Evolutionary conservation across 495 filamentous ascomycete species (phyloP).

Genomic region (Rhypophila decipiens): DNA sequence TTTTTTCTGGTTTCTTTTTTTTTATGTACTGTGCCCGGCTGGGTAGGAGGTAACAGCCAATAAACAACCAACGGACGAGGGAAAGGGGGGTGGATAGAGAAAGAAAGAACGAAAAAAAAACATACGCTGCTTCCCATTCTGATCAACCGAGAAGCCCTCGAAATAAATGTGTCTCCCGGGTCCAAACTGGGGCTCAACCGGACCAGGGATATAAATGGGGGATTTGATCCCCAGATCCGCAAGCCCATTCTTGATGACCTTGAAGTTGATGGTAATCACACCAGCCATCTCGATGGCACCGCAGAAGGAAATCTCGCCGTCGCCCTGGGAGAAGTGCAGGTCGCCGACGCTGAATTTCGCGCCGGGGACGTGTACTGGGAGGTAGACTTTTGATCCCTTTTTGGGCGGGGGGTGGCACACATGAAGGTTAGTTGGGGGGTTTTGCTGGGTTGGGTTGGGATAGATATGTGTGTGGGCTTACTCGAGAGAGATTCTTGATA

Average conservation of each 20-base stretch:
- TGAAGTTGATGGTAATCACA: slow-evolving; percentile 85
- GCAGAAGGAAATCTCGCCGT: slow-evolving; percentile 94
- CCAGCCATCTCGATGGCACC: slow-evolving; percentile 97
- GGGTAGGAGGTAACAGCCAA: not conserved
- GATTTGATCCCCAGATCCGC: slow-evolving; percentile 71
- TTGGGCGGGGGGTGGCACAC: too few species aligned
- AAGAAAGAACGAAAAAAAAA: not conserved
- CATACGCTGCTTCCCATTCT: slow-evolving; percentile 73
- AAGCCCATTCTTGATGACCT: slow-evolving; percentile 79
- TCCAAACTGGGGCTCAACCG: slow-evolving; percentile 87
- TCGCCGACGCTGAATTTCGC: slow-evolving; percentile 94
- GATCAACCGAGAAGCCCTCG: slow-evolving; percentile 91
- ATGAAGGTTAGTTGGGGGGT: slow-evolving; percentile 16
- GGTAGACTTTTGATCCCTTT: slow-evolving; percentile 79
- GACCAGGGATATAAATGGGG: slow-evolving; percentile 84
- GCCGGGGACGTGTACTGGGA: slow-evolving; percentile 75
- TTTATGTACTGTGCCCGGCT: not conserved
- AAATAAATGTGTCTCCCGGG: slow-evolving; percentile 84
- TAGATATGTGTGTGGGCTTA: not conserved
- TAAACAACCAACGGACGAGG: not conserved
- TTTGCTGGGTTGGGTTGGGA: not conserved
- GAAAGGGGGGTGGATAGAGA: not conserved
- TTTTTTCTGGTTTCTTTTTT: too few species aligned
- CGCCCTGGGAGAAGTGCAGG: slow-evolving; percentile 84
- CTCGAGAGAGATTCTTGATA: slow-evolving; percentile 69